Conservation (phyloP, 495 filamentous ascomycete species). For the Evansstolkia leycettana region DNA sequence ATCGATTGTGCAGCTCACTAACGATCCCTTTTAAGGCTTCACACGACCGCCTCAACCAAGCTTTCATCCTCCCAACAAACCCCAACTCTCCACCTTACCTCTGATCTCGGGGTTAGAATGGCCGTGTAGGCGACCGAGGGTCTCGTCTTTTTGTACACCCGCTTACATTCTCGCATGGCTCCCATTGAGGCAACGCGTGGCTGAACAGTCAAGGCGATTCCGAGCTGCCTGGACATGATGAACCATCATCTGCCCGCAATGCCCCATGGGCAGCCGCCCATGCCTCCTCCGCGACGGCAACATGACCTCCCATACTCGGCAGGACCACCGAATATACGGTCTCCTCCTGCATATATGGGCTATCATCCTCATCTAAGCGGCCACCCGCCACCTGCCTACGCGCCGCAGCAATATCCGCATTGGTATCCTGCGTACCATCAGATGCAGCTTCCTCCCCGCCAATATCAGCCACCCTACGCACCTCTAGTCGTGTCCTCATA, state of each 20-base stretch:
- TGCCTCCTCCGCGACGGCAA: conserved; percentile 35
- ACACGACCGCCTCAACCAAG: conserved; percentile 1
- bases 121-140: conserved; percentile 20
- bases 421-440: conserved; percentile 37
- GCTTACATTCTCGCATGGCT: conserved; percentile 28
- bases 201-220: conserved; percentile 27
- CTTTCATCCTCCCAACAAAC: neutral
- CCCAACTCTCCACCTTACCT: conserved; percentile 2
- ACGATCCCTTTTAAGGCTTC: conserved; percentile 1
- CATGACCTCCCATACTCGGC: conserved; percentile 36
- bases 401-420: conserved; percentile 31
- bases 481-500: conserved; percentile 41
- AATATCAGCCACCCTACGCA: conserved; percentile 27
- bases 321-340: conserved; percentile 32
- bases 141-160: conserved; percentile 12
- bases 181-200: conserved; percentile 33
- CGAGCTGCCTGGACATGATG: conserved; percentile 35
- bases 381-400: conserved; percentile 29
- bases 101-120: conserved; percentile 18
- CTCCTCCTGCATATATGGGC: conserved; percentile 31
- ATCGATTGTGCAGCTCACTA: neutral
- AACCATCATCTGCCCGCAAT: conserved; percentile 42
- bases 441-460: conserved; percentile 31
- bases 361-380: conserved; percentile 35
- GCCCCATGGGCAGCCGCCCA: conserved; percentile 43